Conservation (phyloP, 2,329 filamentous ascomycete species). For the Ascomycota sp. region DNA sequence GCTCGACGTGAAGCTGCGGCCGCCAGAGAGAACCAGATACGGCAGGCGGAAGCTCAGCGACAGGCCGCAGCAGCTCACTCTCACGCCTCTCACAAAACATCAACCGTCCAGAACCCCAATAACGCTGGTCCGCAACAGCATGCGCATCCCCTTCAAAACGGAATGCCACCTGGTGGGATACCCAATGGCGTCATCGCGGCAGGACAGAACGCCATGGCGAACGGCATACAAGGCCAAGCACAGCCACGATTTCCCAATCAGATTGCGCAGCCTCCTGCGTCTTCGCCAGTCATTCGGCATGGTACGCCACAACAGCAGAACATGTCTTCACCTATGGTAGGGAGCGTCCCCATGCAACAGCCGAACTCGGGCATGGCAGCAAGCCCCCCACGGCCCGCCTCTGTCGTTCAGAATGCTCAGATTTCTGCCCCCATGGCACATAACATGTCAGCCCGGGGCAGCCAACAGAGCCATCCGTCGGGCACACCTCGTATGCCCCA, state of each 20-base stretch:
- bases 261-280: conserved; percentile 38
- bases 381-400: conserved; percentile 43
- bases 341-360: conserved; percentile 38
- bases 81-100: no score
- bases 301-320: conserved; percentile 33
- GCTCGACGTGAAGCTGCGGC: conserved; percentile 14
- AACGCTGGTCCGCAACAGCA: conserved; percentile 11
- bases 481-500: conserved; percentile 40
- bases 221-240: conserved; percentile 16
- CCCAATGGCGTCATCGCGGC: conserved; percentile 13
- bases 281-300: conserved; percentile 44
- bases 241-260: conserved; percentile 29
- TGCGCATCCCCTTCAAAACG: conserved; percentile 15
- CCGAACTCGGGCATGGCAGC: conserved; percentile 45
- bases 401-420: conserved; percentile 36
- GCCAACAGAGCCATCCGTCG: conserved; percentile 41
- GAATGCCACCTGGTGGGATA: conserved; percentile 12
- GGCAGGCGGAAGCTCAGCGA: conserved; percentile 15
- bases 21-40: conserved; percentile 13
- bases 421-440: conserved; percentile 38
- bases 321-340: conserved; percentile 43
- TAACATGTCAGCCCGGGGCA: conserved; percentile 40
- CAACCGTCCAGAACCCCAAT: conserved; percentile 8
- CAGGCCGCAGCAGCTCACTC: conserved; percentile 10
- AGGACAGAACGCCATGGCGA: conserved; percentile 15